These are phyloP conservation scores for Parsonsia alboflavescens DNA, from an alignment of 257 asterid genomes.

Conservation along the genomic window DNA sequence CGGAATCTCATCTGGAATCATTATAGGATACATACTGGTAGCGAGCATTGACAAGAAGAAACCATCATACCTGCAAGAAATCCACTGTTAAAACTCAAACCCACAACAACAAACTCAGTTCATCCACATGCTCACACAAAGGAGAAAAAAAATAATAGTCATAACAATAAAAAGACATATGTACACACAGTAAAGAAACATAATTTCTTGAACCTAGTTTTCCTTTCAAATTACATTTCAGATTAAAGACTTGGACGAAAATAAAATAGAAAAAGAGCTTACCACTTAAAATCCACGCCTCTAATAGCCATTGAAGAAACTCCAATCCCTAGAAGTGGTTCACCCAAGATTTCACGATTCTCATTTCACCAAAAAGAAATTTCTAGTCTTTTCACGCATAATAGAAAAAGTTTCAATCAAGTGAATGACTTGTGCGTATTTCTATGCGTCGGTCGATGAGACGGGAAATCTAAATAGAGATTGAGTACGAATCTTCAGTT, in stretches of 20 bases:
- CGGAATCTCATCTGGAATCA: background rate
- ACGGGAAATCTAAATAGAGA: constrained; percentile 1
- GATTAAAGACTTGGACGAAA: background rate
- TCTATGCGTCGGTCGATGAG: background rate
- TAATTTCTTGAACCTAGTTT: background rate
- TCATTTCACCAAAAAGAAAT: constrained; percentile 29
- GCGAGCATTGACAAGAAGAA: constrained; percentile 97
- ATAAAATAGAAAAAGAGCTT: constrained; percentile 12
- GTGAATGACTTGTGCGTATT: background rate
- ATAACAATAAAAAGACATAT: background rate
- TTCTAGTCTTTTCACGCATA: background rate
- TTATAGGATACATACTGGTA: constrained; percentile 90
- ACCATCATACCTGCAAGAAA: constrained; percentile 90
- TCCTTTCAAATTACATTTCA: background rate
- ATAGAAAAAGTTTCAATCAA: background rate
- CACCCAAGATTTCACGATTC: constrained; percentile 29
- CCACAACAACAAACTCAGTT: background rate
- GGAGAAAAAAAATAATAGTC: background rate
- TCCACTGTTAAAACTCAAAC: constrained; percentile 10
- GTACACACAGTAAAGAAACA: background rate
- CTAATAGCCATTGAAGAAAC: constrained; percentile 62
- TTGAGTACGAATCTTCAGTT: background rate
- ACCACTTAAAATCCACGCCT: constrained; percentile 95
- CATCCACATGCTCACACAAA: constrained; percentile 4
- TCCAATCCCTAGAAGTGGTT: constrained; percentile 9